Percentiles rank a stretch among this genome's conserved stretches.
These are phyloP conservation scores for Zea luxurians DNA, from an alignment of 176 grass and related monocot genomes.

Conservation along the genomic window DNA sequence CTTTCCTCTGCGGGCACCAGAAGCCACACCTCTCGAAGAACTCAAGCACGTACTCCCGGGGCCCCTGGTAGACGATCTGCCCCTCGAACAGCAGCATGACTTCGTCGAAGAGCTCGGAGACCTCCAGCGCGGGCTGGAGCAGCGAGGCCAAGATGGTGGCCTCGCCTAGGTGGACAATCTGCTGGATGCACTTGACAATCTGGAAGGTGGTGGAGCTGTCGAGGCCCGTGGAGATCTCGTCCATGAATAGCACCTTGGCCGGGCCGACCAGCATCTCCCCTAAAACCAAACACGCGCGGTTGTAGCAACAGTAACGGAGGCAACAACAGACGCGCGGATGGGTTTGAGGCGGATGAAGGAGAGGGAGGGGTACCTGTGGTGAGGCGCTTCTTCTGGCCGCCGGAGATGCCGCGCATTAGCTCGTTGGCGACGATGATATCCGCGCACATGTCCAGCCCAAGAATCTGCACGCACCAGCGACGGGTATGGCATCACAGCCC, in stretches of 20 bases:
- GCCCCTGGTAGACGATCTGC: slow-evolving; percentile 93
- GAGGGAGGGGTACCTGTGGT: slow-evolving; percentile 62
- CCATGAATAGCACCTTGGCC: slow-evolving; percentile 97
- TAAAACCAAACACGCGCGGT: slow-evolving; percentile 27
- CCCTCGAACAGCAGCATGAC: slow-evolving; percentile 91
- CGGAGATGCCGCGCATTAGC: slow-evolving; percentile 82
- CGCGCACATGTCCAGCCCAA: too few relatives aligned
- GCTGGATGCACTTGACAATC: slow-evolving; percentile 87
- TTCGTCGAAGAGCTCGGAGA: slow-evolving; percentile 88
- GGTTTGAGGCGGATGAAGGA: neutral
- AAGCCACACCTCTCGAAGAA: too few relatives aligned
- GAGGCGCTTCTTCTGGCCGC: slow-evolving; percentile 95
- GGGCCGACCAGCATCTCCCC: slow-evolving; percentile 98
- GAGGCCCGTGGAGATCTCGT: slow-evolving; percentile 95
- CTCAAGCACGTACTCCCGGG: slow-evolving; percentile 71
- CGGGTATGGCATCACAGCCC: too few relatives aligned
- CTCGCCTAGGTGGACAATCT: slow-evolving; percentile 86
- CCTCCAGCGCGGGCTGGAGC: slow-evolving; percentile 88
- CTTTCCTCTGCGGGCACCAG: too few relatives aligned
- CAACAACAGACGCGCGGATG: neutral
- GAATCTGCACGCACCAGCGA: too few relatives aligned
- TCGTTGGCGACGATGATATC: slow-evolving; percentile 89
- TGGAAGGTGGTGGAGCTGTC: slow-evolving; percentile 98
- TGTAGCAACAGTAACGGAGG: neutral
- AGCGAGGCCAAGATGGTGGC: slow-evolving; percentile 88